Evolutionary conservation across 352 stramenopile genomes (phyloP).

Genomic region (Pythium rishiriense): DNA sequence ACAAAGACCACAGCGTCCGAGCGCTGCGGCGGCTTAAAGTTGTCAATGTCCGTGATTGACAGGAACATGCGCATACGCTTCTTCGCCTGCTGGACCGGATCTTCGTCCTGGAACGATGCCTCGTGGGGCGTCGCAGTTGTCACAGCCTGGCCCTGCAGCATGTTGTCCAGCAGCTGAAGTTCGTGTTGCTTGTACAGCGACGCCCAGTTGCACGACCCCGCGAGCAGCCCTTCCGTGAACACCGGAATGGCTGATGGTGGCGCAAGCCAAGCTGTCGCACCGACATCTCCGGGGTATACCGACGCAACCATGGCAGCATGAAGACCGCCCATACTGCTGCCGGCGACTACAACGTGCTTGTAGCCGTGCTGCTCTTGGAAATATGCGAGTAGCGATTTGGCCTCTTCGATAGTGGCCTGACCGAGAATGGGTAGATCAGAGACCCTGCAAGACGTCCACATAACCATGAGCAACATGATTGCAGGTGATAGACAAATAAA

Average conservation of each 20-base stretch:
- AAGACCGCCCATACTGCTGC: constrained; percentile 76
- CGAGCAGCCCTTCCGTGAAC: constrained; percentile 74
- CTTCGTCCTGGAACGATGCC: constrained; percentile 33
- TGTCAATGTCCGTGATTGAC: constrained; percentile 83
- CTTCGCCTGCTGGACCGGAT: constrained; percentile 69
- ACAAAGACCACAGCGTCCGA: constrained; percentile 77
- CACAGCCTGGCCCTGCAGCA: constrained; percentile 39
- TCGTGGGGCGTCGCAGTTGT: constrained; percentile 20
- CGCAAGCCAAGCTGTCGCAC: constrained; percentile 66
- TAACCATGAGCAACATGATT: neutral
- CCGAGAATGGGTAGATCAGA: constrained; percentile 68
- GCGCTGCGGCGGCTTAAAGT: constrained; percentile 63
- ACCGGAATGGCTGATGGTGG: constrained; percentile 69
- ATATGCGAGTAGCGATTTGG: constrained; percentile 73
- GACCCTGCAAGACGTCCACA: constrained; percentile 12
- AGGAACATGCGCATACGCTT: constrained; percentile 77
- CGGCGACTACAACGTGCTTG: constrained; percentile 64
- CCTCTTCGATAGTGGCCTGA: constrained; percentile 81
- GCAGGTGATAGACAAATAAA: too few relatives aligned
- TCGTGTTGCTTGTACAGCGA: constrained; percentile 73
- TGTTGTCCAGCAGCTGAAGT: constrained; percentile 66
- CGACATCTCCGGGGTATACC: constrained; percentile 66
- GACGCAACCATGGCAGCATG: constrained; percentile 79
- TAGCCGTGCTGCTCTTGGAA: constrained; percentile 55
- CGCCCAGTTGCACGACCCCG: constrained; percentile 75